phyloP scores from a whole-genome alignment of 345 rosid species.

The Rhodomyrtus tomentosa region DNA sequence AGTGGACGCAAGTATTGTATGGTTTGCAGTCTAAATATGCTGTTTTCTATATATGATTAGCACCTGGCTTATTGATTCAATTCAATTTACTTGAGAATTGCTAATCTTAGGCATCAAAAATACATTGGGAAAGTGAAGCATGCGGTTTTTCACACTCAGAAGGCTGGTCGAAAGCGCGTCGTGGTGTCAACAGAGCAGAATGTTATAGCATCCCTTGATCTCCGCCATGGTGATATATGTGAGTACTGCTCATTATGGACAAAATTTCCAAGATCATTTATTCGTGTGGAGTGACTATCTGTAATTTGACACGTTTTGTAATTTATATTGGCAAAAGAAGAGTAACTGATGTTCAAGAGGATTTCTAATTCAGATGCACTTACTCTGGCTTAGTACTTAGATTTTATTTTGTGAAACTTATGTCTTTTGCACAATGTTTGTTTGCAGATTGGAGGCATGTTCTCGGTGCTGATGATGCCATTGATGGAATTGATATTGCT shows the following conservation, averaged over 20 bases:
- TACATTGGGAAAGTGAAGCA: constrained; percentile 92
- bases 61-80: background rate
- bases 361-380: background rate
- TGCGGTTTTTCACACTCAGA: constrained; percentile 93
- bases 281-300: background rate
- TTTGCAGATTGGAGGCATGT: constrained; percentile 89
- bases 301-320: background rate
- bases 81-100: background rate
- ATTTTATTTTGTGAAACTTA: background rate
- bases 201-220: constrained; percentile 91
- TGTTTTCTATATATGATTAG: background rate
- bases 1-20: background rate
- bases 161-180: constrained; percentile 92
- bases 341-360: background rate
- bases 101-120: constrained; percentile 54
- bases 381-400: background rate
- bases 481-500: constrained; percentile 70
- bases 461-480: constrained; percentile 54
- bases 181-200: constrained; percentile 89
- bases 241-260: constrained; percentile 4
- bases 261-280: background rate
- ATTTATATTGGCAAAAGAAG: background rate
- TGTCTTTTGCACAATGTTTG: background rate
- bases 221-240: constrained; percentile 91
- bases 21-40: background rate